These are phyloP conservation scores for Williopsis jadinii DNA, from an alignment of 1,139 yeast species.

Conservation along the genomic window DNA sequence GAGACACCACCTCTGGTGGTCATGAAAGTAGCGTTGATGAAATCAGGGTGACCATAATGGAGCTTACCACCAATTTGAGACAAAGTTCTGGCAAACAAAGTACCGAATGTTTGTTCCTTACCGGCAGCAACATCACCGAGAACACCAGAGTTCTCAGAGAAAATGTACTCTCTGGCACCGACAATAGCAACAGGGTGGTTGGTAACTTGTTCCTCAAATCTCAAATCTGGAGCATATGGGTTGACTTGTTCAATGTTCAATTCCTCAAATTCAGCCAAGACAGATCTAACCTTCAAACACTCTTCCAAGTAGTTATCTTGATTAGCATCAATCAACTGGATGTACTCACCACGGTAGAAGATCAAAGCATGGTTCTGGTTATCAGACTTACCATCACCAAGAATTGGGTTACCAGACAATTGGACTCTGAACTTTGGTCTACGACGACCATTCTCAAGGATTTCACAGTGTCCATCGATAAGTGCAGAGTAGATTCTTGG, in stretches of 20 bases:
- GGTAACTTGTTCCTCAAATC: slow-evolving; percentile 36
- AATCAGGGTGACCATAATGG: slow-evolving; percentile 99
- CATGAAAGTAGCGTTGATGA: slow-evolving; percentile 90
- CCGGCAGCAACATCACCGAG: slow-evolving; percentile 99
- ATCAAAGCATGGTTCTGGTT: slow-evolving; percentile 96
- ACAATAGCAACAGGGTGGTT: slow-evolving; percentile 91
- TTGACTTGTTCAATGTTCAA: slow-evolving; percentile 79
- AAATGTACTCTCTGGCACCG: slow-evolving; percentile 99
- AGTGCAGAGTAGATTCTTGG: slow-evolving; percentile 95
- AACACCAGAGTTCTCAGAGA: slow-evolving; percentile 98
- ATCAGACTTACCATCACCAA: slow-evolving; percentile 99
- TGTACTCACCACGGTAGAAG: slow-evolving; percentile 98
- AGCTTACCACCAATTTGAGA: slow-evolving; percentile 98
- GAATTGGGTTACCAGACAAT: slow-evolving; percentile 96
- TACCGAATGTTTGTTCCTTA: slow-evolving; percentile 99
- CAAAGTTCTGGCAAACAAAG: slow-evolving; percentile 92
- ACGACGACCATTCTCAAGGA: slow-evolving; percentile 96
- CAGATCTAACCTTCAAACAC: slow-evolving; percentile 95
- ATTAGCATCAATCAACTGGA: slow-evolving; percentile 96
- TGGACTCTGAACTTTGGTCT: slow-evolving; percentile 98
- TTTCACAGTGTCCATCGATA: slow-evolving; percentile 98
- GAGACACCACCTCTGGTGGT: slow-evolving; percentile 99
- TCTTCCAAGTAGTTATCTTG: slow-evolving; percentile 98
- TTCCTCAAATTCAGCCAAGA: slow-evolving; percentile 96
- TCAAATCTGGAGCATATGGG: slow-evolving; percentile 59